A percentile compares a stretch with the other conserved stretches of the same genome.
Conservation (phyloP, 176 grass and related monocot species). For the Leersia perrieri region DNA sequence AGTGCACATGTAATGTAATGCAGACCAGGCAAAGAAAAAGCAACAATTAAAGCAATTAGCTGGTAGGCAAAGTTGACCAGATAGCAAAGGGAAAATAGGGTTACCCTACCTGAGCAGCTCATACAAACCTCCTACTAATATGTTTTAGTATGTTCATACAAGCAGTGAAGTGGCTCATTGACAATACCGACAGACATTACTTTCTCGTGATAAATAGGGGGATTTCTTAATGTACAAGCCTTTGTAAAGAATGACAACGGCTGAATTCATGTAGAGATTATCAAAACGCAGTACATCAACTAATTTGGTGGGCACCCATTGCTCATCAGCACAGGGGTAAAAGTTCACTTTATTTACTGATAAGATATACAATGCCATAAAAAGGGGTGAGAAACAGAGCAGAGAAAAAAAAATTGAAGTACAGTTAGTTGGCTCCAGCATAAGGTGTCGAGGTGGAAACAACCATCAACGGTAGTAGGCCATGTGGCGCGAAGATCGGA, state of each 20-base stretch:
- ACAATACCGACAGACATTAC: conserved; percentile 10
- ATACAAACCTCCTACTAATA: not conserved
- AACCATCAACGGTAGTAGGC: conserved; percentile 81
- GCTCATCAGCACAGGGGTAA: not conserved
- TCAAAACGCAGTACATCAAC: not conserved
- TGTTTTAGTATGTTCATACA: not conserved
- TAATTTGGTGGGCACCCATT: conserved; percentile 1
- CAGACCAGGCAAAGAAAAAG: not conserved
- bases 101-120: not conserved
- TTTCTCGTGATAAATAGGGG: conserved; percentile 24
- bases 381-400: not conserved
- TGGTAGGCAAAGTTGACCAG: conserved; percentile 27
- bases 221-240: not conserved
- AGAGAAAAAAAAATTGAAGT: not conserved
- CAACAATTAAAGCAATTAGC: not conserved
- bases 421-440: not conserved
- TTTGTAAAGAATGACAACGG: not conserved
- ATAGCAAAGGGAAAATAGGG: not conserved
- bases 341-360: not conserved
- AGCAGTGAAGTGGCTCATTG: conserved; percentile 8
- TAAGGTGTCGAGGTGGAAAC: not conserved
- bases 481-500: conserved; percentile 91
- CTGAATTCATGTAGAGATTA: not conserved
- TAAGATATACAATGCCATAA: conserved; percentile 9
- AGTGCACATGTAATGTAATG: conserved; percentile 14